phyloP scores from a whole-genome alignment of 345 rosid genomes.

The Brassica napus region DNA sequence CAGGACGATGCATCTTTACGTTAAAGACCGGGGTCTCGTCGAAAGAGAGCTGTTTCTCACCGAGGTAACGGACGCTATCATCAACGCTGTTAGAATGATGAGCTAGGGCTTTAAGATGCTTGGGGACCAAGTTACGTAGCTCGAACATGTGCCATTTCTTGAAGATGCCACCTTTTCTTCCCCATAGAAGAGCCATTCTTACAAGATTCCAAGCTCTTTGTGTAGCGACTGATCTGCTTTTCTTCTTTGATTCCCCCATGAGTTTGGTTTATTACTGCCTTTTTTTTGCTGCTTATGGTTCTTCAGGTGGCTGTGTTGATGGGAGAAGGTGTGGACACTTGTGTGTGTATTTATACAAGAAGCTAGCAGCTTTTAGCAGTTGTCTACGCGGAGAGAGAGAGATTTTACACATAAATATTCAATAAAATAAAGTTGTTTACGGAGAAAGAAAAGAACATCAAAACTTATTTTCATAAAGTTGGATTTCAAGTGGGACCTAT shows the following conservation, averaged over 20 bases:
- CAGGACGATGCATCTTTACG: slow-evolving; percentile 58
- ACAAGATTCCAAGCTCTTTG: slow-evolving; percentile 55
- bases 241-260: slow-evolving; percentile 40
- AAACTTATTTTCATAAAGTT: not conserved
- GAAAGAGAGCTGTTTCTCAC: slow-evolving; percentile 78
- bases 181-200: slow-evolving; percentile 63
- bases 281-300: not conserved
- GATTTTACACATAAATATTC: slow-evolving; percentile 1
- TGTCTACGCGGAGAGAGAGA: slow-evolving; percentile 33
- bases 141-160: slow-evolving; percentile 57
- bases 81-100: slow-evolving; percentile 13
- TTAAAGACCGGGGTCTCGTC: slow-evolving; percentile 75
- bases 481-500: slow-evolving; percentile 25
- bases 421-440: not conserved
- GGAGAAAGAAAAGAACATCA: not conserved
- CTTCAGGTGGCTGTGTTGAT: slow-evolving; percentile 24
- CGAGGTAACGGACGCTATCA: slow-evolving; percentile 22
- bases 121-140: slow-evolving; percentile 50
- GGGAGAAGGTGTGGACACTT: slow-evolving; percentile 19
- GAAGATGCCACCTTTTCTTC: slow-evolving; percentile 73
- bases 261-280: too few relatives aligned
- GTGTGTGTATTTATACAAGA: slow-evolving; percentile 4
- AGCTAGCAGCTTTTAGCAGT: slow-evolving; percentile 12
- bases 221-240: not conserved
- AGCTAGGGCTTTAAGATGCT: slow-evolving; percentile 54